These are phyloP conservation scores for Nitzschia sp. DNA, from an alignment of 108 stramenopile species.

Conservation along the genomic window DNA sequence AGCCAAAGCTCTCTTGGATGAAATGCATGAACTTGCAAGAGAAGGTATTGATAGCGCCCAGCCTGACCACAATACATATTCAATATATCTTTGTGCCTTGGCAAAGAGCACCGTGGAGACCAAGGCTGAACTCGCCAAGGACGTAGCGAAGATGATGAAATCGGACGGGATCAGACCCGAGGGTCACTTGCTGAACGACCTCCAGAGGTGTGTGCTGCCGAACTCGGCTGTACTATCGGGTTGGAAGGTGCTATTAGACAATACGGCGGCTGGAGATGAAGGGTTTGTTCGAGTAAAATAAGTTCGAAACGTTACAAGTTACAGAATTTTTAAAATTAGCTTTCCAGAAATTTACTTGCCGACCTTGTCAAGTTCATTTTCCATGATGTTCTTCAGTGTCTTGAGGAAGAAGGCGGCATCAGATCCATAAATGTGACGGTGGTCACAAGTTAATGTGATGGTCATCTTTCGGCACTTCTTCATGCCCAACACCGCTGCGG, in stretches of 20 bases:
- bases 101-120: constrained; percentile 22
- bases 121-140: constrained; percentile 21
- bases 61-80: constrained; percentile 27
- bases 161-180: constrained; percentile 17
- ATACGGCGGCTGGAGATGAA: not conserved
- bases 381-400: constrained; percentile 91
- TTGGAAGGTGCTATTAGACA: constrained; percentile 7
- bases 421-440: constrained; percentile 97
- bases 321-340: not conserved
- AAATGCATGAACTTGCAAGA: constrained; percentile 38
- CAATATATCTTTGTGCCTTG: constrained; percentile 26
- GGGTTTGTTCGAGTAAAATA: not conserved
- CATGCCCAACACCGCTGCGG: constrained; percentile 81
- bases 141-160: constrained; percentile 24
- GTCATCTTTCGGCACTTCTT: constrained; percentile 95
- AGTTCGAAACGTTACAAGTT: not conserved
- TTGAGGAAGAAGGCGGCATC: constrained; percentile 96
- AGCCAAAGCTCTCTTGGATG: constrained; percentile 32
- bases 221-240: constrained; percentile 1
- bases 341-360: constrained; percentile 24
- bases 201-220: constrained; percentile 34
- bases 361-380: constrained; percentile 66
- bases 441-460: constrained; percentile 96
- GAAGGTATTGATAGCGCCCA: constrained; percentile 21
- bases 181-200: not conserved